Conservation (phyloP, 345 rosid species). For the Conringia planisiliqua region DNA sequence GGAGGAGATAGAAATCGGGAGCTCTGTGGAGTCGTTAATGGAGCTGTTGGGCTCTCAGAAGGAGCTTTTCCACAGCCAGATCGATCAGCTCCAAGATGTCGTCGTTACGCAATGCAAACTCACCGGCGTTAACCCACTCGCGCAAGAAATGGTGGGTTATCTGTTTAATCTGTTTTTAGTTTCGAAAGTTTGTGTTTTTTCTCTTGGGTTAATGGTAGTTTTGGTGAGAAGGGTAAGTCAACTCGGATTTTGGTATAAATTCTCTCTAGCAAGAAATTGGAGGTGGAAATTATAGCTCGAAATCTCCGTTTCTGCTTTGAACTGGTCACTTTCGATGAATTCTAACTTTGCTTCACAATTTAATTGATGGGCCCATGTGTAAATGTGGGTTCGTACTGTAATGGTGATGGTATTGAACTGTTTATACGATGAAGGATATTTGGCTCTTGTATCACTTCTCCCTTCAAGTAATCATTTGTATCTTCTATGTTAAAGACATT, state of each 20-base stretch:
- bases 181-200: background rate
- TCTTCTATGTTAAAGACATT: conserved; percentile 2
- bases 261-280: background rate
- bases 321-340: background rate
- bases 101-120: conserved; percentile 88
- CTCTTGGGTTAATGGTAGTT: background rate
- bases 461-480: background rate
- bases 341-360: background rate
- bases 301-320: background rate
- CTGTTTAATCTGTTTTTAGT: background rate
- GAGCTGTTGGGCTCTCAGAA: conserved; percentile 63
- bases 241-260: background rate
- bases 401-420: conserved; percentile 8
- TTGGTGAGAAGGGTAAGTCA: background rate
- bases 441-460: background rate
- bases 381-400: background rate
- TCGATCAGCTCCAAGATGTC: conserved; percentile 74
- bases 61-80: conserved; percentile 76
- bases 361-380: background rate
- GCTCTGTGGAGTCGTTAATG: conserved; percentile 59
- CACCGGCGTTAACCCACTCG: conserved; percentile 96
- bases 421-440: background rate
- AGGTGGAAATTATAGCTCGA: background rate
- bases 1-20: conserved; percentile 57
- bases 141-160: conserved; percentile 88